phyloP scores from a whole-genome alignment of 257 asterid genomes.

The Linderniella brevidens region DNA sequence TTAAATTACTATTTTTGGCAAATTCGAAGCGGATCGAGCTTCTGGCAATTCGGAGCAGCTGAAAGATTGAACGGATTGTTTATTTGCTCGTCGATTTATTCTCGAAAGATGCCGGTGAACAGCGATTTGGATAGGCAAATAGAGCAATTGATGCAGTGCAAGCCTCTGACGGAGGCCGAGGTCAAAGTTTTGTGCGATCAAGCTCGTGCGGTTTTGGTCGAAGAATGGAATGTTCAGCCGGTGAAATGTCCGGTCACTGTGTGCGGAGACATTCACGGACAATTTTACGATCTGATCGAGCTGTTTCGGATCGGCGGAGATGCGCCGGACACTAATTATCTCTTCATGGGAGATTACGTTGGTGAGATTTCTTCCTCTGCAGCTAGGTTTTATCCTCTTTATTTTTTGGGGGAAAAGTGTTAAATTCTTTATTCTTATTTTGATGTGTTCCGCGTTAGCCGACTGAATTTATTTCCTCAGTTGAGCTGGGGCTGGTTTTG shows the following conservation, averaged over 20 bases:
- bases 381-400: slow-evolving; percentile 1
- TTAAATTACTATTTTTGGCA: too few species aligned
- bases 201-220: slow-evolving; percentile 79
- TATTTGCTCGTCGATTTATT: too few species aligned
- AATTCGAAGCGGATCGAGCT: too few species aligned
- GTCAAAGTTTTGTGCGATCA: slow-evolving; percentile 76
- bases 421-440: too few species aligned
- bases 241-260: slow-evolving; percentile 97
- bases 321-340: slow-evolving; percentile 89
- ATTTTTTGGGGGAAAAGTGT: slow-evolving; percentile 1
- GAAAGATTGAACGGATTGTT: too few species aligned
- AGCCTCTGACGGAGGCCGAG: slow-evolving; percentile 74
- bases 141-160: slow-evolving; percentile 92
- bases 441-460: slow-evolving; percentile 5
- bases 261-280: slow-evolving; percentile 87
- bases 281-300: slow-evolving; percentile 89
- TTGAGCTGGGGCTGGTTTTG: too few species aligned
- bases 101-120: slow-evolving; percentile 65
- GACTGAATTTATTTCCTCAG: neutral
- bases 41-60: too few species aligned
- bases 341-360: slow-evolving; percentile 94
- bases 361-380: slow-evolving; percentile 36
- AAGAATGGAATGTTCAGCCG: slow-evolving; percentile 97
- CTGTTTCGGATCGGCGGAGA: slow-evolving; percentile 87
- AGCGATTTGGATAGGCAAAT: slow-evolving; percentile 92